Evolutionary conservation across 371 early-diverging fungal genomes (phyloP).

Genomic region (Haplosporangium sp.): DNA sequence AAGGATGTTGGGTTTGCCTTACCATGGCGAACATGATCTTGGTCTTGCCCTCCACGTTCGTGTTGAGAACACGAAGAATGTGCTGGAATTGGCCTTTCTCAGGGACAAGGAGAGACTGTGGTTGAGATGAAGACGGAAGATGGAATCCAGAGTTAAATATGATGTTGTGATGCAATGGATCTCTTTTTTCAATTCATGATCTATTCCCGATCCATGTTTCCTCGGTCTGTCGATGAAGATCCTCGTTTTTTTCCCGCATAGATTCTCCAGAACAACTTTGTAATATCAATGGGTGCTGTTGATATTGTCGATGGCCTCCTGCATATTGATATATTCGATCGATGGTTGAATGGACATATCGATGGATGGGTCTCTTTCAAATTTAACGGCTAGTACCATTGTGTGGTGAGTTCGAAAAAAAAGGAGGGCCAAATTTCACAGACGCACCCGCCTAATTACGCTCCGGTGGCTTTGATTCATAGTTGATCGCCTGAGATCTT

Average conservation of each 20-base stretch:
- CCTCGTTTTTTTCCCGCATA: slow-evolving; percentile 8
- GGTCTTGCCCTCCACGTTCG: slow-evolving; percentile 98
- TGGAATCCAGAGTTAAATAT: slow-evolving; percentile 28
- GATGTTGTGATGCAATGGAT: slow-evolving; percentile 5
- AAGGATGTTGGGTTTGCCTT: slow-evolving; percentile 19
- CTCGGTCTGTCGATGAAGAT: no score
- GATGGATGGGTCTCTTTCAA: slow-evolving; percentile 48
- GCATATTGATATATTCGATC: slow-evolving; percentile 8
- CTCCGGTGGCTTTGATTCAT: slow-evolving; percentile 16
- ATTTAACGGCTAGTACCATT: no score
- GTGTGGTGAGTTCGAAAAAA: slow-evolving; percentile 41
- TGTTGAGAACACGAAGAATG: slow-evolving; percentile 99
- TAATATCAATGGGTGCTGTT: background rate
- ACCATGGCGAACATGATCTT: slow-evolving; percentile 94
- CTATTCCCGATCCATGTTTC: no score
- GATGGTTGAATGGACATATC: slow-evolving; percentile 18
- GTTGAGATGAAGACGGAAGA: slow-evolving; percentile 17
- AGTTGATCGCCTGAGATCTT: background rate
- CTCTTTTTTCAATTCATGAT: background rate
- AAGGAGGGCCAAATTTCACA: slow-evolving; percentile 31
- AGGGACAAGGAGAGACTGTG: slow-evolving; percentile 88
- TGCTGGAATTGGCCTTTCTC: slow-evolving; percentile 95
- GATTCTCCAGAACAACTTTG: background rate
- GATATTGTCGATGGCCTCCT: background rate
- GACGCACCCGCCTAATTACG: slow-evolving; percentile 5